Conservation (phyloP, 805 yeast species). For the Cyberlindnera suaveolens region DNA sequence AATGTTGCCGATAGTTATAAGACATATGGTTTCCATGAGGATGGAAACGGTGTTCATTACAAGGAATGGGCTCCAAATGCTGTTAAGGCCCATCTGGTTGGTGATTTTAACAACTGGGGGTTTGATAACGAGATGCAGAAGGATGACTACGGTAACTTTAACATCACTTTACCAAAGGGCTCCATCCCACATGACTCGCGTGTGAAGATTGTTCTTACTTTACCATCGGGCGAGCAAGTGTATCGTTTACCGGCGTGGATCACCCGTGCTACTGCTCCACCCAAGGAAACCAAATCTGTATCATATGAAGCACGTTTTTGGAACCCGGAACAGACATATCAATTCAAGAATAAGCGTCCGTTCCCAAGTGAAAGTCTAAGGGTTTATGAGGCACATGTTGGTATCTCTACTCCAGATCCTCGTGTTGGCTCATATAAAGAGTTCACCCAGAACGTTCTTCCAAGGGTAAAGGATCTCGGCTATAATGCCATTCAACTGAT, state of each 20-base stretch:
- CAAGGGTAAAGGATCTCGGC: constrained; percentile 79
- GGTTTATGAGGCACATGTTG: constrained; percentile 93
- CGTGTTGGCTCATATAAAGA: constrained; percentile 79
- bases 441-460: constrained; percentile 73
- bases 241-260: constrained; percentile 91
- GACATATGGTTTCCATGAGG: constrained; percentile 69
- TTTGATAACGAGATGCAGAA: constrained; percentile 48
- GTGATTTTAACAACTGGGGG: constrained; percentile 90
- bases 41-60: constrained; percentile 40
- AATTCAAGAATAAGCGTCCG: constrained; percentile 65
- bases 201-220: constrained; percentile 61
- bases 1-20: constrained; percentile 74
- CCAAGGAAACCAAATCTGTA: constrained; percentile 39
- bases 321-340: constrained; percentile 55
- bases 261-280: constrained; percentile 71
- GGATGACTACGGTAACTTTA: constrained; percentile 70
- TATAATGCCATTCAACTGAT: constrained; percentile 91
- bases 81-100: constrained; percentile 64
- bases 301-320: constrained; percentile 86
- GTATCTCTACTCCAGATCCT: constrained; percentile 89
- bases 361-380: constrained; percentile 43
- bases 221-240: constrained; percentile 62
- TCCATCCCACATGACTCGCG: constrained; percentile 79
- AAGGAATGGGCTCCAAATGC: constrained; percentile 94
- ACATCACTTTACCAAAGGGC: constrained; percentile 50